Percentiles rank a stretch among this genome's conserved stretches.
Conservation (phyloP, 768 basidiomycete species). For the Rickenella mellea region DNA sequence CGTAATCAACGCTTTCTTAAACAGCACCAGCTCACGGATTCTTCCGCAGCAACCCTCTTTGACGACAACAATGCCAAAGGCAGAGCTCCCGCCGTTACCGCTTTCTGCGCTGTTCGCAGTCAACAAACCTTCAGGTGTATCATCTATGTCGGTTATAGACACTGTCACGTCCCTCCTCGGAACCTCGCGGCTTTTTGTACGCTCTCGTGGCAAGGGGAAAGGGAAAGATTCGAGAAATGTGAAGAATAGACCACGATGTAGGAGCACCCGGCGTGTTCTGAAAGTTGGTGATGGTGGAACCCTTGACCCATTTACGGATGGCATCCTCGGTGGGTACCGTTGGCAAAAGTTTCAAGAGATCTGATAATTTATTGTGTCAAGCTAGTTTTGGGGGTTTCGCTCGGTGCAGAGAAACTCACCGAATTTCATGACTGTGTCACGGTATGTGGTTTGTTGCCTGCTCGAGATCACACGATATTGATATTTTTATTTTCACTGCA, state of each 20-base stretch:
- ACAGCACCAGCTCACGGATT: too few species aligned
- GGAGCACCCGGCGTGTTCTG: conserved; percentile 38
- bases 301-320: conserved; percentile 92
- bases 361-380: background rate
- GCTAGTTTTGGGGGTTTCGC: conserved; percentile 80
- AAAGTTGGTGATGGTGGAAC: conserved; percentile 95
- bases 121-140: conserved; percentile 85
- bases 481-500: conserved; percentile 23
- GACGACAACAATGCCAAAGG: conserved; percentile 55
- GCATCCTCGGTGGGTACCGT: conserved; percentile 65
- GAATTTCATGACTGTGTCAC: conserved; percentile 86
- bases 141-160: conserved; percentile 87
- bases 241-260: conserved; percentile 11
- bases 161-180: conserved; percentile 72
- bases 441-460: conserved; percentile 30
- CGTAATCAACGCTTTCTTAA: too few species aligned
- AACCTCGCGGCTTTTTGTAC: conserved; percentile 64
- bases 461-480: background rate
- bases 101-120: conserved; percentile 81
- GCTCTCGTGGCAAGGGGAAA: conserved; percentile 22
- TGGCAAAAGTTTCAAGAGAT: conserved; percentile 1
- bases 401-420: conserved; percentile 79
- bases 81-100: conserved; percentile 41
- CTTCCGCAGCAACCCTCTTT: too few species aligned
- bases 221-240: conserved; percentile 31